Base-by-base conservation (phyloP, 2,329 filamentous ascomycete species). In the Aplosporella prunicola region DNA sequence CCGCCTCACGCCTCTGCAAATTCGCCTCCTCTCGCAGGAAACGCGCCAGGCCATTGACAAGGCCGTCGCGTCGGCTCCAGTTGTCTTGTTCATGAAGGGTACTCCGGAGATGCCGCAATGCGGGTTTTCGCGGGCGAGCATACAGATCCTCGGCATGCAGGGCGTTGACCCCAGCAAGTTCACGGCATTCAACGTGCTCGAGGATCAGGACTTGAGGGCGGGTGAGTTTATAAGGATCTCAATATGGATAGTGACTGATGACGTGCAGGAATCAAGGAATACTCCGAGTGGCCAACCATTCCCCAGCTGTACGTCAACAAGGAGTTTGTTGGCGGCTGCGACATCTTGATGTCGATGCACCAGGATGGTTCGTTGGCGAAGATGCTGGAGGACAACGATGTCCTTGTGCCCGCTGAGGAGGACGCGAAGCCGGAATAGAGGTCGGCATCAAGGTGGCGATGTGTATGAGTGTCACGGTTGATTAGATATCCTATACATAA, bases 61-160 rank as follows among this genome's bases (percentile, higher is more conserved):
- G 60, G 89, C 89, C 20, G 80, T 98, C 11, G 71, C 67, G 16
- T 88, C 87, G 1, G 82, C 88, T 0, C 89, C 89, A 2, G 89
- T 98, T 0, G 91, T 98, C 1, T 72, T 98, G 40, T 98, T 98
- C 71, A 98, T 98, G 91, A 98, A 98, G 70, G 91, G 91, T 42
- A 96, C 91, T 1, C 91, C 91, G 41, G 88, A 95, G 66, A 85
- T 78, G 43, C 91, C 91, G 14, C 88, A 95, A 63, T 98, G 91
- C 64, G 91, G 91, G 30, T 98, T 95, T 71, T 96, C 89, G 42
- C 78, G 88, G 51, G 89, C 89, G 38, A 86, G 76, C 58, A 93
- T 98, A 58, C 88, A 96, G 70, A 88, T 98, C 52, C 71, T 98
- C 46, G 86, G 89, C 41, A 65, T 95, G 53, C 89, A 98, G 66